Evolutionary conservation across 2,329 filamentous ascomycete genomes (phyloP), one percentile per base, ranked within the genome.

Genomic region (Scolecobasidium constrictum): DNA sequence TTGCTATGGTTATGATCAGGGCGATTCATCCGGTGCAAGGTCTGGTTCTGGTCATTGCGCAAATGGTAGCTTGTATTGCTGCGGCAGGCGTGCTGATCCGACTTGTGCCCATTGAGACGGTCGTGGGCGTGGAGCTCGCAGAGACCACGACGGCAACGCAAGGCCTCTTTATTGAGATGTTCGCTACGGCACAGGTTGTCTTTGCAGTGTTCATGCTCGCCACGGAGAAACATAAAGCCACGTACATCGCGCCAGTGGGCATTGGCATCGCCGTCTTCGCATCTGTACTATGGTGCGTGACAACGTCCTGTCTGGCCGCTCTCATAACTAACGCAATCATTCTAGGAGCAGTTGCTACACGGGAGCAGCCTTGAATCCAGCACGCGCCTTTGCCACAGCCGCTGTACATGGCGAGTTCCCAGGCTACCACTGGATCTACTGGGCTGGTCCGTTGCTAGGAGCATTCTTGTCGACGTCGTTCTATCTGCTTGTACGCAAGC

Each of bases 131-230:
- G 15, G 50, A 49, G 15, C 63, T 66, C 3, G 62, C 68, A 1
- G 63, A 62, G 4, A 52, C 69, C 6, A 66, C 68, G 1, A 51
- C 53, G 3, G 61, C 50, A 41, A 52, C 72, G 1, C 67, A 69
- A 48, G 69, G 67, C 13, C 55, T 72, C 16, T 63, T 72, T 45
- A 68, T 72, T 31, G 68, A 72, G 47, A 67, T 68, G 49, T 56
- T 72, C 20, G 53, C 71, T 12, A 71, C 68, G 3, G 62, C 66
- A 11, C 63, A 71, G 47, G 48, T 72, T 21, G 28, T 41, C 23
- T 45, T 45, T 33, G 36, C 34, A 19, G 17, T 45, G 16, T 31
- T 62, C 52, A 61, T 64, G 60, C 53, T 64, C n/a, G 61, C 60
- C 6, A 60, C 61, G 5, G 61, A 64, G 46, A 64, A 64, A 50